Conservation (phyloP, 1,284 basidiomycete genomes). For the Tremellales sp. region DNA sequence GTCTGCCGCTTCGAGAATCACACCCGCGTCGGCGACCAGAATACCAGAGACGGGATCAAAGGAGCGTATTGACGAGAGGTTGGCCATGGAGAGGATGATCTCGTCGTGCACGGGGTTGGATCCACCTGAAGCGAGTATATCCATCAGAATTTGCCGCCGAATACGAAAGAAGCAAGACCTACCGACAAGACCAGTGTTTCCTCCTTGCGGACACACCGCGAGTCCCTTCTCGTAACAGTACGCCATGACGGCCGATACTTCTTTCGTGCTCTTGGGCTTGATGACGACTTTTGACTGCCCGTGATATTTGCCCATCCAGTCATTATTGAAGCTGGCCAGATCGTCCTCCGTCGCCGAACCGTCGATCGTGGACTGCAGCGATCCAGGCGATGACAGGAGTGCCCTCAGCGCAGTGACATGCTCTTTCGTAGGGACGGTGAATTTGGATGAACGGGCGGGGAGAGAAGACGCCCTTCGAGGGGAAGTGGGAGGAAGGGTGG, state of each 20-base stretch:
- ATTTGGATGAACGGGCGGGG: conserved; percentile 40
- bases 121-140: conserved; percentile 57
- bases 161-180: conserved; percentile 17
- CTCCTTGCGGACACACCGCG: conserved; percentile 92
- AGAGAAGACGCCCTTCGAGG: conserved; percentile 38
- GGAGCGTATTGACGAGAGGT: conserved; percentile 78
- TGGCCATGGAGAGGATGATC: conserved; percentile 76
- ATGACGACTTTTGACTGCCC: conserved; percentile 80
- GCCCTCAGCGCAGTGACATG: conserved; percentile 52
- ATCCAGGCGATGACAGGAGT: conserved; percentile 50
- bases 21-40: conserved; percentile 73
- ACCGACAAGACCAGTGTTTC: conserved; percentile 92
- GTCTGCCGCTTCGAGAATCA: conserved; percentile 86
- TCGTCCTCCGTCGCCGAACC: conserved; percentile 56
- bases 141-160: neutral
- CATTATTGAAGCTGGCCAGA: conserved; percentile 76
- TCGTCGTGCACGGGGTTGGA: conserved; percentile 88
- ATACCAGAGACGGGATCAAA: conserved; percentile 87
- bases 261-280: conserved; percentile 79
- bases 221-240: conserved; percentile 77
- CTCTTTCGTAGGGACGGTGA: conserved; percentile 49
- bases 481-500: neutral
- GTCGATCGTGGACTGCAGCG: conserved; percentile 52
- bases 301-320: conserved; percentile 97
- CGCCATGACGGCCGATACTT: conserved; percentile 83